Evolutionary conservation across 2,329 filamentous ascomycete genomes (phyloP).

Genomic region (Xylaria multiplex): DNA sequence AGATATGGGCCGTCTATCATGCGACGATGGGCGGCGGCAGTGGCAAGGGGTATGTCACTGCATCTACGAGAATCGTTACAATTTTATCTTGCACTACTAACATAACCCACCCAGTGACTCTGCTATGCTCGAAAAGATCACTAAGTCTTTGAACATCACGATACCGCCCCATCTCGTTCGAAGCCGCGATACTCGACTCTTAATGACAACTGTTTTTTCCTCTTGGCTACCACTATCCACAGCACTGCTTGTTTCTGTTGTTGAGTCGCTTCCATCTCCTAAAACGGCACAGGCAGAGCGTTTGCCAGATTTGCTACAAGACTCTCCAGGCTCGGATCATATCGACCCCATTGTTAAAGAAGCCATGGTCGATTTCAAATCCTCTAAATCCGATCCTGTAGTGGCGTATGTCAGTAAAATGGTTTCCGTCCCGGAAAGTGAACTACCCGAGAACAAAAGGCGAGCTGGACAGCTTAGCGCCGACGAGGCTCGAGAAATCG

Average conservation of each 20-base stretch:
- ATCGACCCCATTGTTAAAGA: conserved; percentile 76
- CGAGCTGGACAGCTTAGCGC: conserved; percentile 77
- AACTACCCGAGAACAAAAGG: conserved; percentile 87
- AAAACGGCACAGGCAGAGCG: conserved; percentile 80
- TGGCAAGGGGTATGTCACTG: conserved; percentile 74
- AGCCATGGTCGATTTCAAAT: conserved; percentile 86
- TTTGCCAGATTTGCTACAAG: conserved; percentile 80
- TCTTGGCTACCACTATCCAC: conserved; percentile 94
- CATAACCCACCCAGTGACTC: conserved; percentile 68
- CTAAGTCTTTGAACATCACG: conserved; percentile 85
- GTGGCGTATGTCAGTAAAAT: conserved; percentile 98
- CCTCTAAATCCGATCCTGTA: conserved; percentile 75
- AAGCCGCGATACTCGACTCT: conserved; percentile 82
- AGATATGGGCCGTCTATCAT: conserved; percentile 94
- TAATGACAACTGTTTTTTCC: conserved; percentile 87
- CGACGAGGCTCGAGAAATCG: conserved; percentile 89
- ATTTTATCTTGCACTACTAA: conserved; percentile 28
- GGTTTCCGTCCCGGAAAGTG: conserved; percentile 93
- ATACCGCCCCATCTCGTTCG: conserved; percentile 86
- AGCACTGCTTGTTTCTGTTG: conserved; percentile 89
- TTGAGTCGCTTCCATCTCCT: conserved; percentile 91
- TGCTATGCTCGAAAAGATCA: conserved; percentile 88
- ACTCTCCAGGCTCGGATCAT: conserved; percentile 78
- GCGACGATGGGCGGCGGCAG: conserved; percentile 85
- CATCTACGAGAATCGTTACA: background rate